Conservation (phyloP, 106 monocot genomes). For the Acorus gramineus region DNA sequence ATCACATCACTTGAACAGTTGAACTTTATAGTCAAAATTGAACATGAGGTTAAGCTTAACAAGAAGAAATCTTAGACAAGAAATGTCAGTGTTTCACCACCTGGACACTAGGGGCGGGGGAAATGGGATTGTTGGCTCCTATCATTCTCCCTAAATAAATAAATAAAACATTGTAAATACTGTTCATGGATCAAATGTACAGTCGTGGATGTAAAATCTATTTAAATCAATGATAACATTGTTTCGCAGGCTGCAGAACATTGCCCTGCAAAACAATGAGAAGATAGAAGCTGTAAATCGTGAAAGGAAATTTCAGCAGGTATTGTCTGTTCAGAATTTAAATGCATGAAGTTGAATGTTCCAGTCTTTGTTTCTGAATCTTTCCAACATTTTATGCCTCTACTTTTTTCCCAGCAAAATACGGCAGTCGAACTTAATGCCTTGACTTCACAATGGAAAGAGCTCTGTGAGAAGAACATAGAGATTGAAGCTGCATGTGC, state of each 20-base stretch:
- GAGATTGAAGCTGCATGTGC: slow-evolving; percentile 73
- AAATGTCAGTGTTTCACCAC: too few relatives aligned
- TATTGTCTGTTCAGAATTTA: background rate
- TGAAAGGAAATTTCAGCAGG: slow-evolving; percentile 95
- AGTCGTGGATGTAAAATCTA: too few relatives aligned
- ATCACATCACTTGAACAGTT: too few relatives aligned
- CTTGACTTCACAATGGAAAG: slow-evolving; percentile 65
- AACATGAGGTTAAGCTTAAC: too few relatives aligned
- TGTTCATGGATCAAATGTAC: too few relatives aligned
- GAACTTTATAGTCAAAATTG: too few relatives aligned
- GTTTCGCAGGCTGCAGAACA: slow-evolving; percentile 55
- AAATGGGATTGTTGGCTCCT: too few relatives aligned
- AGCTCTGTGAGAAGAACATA: slow-evolving; percentile 84
- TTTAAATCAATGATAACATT: too few relatives aligned
- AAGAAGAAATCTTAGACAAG: too few relatives aligned
- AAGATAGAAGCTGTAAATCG: slow-evolving; percentile 79
- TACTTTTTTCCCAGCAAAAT: slow-evolving; percentile 55
- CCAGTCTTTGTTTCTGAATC: background rate
- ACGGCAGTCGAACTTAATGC: slow-evolving; percentile 63
- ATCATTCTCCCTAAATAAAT: too few relatives aligned
- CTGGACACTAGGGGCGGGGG: too few relatives aligned
- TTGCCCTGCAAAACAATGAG: slow-evolving; percentile 59
- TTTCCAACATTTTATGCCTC: background rate
- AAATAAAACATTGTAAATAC: too few relatives aligned
- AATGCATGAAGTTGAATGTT: background rate